A percentile compares a stretch with the other conserved stretches of the same genome.
Evolutionary conservation across 495 filamentous ascomycete genomes (phyloP).

Genomic region (Tetracladium setigerum): DNA sequence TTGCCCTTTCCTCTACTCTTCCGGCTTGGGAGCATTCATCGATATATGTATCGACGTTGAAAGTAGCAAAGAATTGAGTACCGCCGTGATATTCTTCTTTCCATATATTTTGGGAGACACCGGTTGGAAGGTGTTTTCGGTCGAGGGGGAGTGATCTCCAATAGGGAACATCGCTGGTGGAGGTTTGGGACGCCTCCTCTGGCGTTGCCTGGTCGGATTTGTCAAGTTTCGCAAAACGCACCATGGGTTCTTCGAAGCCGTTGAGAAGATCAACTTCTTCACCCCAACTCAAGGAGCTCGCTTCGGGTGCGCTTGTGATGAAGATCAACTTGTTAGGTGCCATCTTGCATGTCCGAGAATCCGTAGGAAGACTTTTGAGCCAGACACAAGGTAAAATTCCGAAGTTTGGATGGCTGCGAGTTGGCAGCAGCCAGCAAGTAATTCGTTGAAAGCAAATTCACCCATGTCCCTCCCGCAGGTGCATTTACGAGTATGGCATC

Average conservation of each 20-base stretch:
- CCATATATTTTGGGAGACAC: constrained; percentile 36
- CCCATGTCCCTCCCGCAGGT: no score
- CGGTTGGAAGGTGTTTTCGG: constrained; percentile 28
- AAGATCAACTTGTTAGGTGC: constrained; percentile 38
- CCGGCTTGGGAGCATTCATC: constrained; percentile 13
- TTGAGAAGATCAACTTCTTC: constrained; percentile 40
- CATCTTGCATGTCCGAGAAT: no score
- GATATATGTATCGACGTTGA: constrained; percentile 26
- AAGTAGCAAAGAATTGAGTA: constrained; percentile 42
- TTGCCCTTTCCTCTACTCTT: no score
- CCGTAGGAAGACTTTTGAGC: no score
- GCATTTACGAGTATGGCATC: no score
- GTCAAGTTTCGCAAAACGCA: constrained; percentile 33
- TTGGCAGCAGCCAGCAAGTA: no score
- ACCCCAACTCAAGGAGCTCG: constrained; percentile 48
- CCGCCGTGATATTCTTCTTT: constrained; percentile 19
- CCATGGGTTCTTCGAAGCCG: constrained; percentile 34
- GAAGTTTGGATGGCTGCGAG: no score
- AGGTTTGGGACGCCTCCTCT: constrained; percentile 14
- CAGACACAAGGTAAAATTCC: no score
- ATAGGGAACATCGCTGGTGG: constrained; percentile 23
- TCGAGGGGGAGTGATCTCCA: constrained; percentile 42
- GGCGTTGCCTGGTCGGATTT: neutral
- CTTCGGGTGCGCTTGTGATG: constrained; percentile 55
- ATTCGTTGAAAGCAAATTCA: no score